Base-by-base conservation (phyloP, 805 yeast species). In the Candida multigemmis region DNA sequence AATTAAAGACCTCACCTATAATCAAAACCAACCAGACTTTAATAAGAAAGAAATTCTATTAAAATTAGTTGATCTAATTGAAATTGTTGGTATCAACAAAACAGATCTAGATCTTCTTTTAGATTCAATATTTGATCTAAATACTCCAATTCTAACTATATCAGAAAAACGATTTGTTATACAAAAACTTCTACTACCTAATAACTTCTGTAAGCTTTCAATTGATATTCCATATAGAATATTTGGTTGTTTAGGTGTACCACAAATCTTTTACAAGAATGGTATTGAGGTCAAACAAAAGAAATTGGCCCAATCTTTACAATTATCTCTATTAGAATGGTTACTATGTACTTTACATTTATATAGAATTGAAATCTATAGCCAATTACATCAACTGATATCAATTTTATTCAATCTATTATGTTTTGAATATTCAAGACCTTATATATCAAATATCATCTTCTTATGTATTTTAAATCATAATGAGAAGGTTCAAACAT, bases 381-480 rank as follows among this genome's bases (percentile, higher is more conserved):
- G 28, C 11, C 29, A 33, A 5, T 30, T 45, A 7, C 27, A 31
- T 9, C 21, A 30, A 18, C 16, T 42, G 13, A 15, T 35, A 7
- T 42, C 50, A 1, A 29, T 48, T 2, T 30, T 50, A 7, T 33
- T 47, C 21, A 38, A 43, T 14, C 25, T 35, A 10, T 26, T 50
- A 7, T 41, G 46, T 3, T 50, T 36, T 30, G 55, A 49, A 26
- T 50, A 26, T 23, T 42, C 36, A 40, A 30, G 56, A 22, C 46
- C 37, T 3, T 32, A 33, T 9, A 34, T 49, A 9, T 37, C 46
- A 4, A 37, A 42, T 16, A 32, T 49, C 8, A 41, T 49, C 12
- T 39, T 41, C 12, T 26, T 49, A 14, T 31, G 36, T 15, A 21
- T 45, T 5, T 15, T 35, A 20, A 42, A 42, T 24, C 23, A 37